Conservation (phyloP, 148 eudicot genomes). For the Heliamphora exappendiculata region DNA sequence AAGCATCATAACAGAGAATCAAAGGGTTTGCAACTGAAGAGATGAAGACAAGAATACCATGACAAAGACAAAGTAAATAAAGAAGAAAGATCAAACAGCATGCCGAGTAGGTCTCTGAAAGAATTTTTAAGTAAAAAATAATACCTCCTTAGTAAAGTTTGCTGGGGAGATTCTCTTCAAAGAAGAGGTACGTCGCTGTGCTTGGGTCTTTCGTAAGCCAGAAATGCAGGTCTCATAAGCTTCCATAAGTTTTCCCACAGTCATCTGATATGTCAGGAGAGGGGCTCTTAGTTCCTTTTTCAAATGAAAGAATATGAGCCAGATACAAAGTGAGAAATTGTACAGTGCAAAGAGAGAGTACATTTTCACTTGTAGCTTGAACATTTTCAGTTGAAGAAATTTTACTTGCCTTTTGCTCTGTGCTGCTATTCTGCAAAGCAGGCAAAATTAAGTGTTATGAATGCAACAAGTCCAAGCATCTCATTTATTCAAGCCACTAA, state of each 20-base stretch:
- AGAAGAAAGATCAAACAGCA: background rate
- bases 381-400: slow-evolving; percentile 23
- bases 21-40: background rate
- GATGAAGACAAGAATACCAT: background rate
- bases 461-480: slow-evolving; percentile 1
- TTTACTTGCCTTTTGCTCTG: slow-evolving; percentile 20
- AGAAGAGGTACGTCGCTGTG: slow-evolving; percentile 49
- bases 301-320: background rate
- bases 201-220: slow-evolving; percentile 52
- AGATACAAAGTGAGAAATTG: background rate
- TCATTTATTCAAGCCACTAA: background rate
- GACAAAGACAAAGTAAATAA: background rate
- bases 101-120: background rate
- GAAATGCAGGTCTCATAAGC: slow-evolving; percentile 63
- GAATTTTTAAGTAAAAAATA: background rate
- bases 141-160: slow-evolving; percentile 93
- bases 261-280: slow-evolving; percentile 37
- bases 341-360: slow-evolving; percentile 19
- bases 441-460: slow-evolving; percentile 13
- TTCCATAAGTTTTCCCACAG: slow-evolving; percentile 56
- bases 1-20: background rate
- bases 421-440: slow-evolving; percentile 38
- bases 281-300: slow-evolving; percentile 7
- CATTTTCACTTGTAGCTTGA: slow-evolving; percentile 37
- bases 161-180: slow-evolving; percentile 65